These are phyloP conservation scores for Magnaporthiopsis incrustans DNA, from an alignment of 2,329 filamentous ascomycete genomes.

Conservation along the genomic window DNA sequence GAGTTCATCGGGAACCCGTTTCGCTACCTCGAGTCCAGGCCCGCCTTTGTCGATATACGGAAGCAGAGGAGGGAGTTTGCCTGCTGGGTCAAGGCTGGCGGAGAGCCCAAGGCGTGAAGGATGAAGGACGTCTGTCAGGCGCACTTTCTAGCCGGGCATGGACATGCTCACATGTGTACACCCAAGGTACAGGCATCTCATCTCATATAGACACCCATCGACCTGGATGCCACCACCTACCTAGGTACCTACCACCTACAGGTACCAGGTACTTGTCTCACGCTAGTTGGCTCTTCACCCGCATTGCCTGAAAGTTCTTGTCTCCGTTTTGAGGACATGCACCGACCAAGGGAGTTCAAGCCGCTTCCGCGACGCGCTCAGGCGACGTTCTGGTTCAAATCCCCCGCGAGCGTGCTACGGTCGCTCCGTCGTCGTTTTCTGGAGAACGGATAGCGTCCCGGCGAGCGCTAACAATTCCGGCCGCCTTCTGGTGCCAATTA, in stretches of 20 bases:
- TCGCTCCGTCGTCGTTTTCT: background rate
- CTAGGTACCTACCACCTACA: too few relatives aligned
- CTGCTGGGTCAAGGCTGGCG: slow-evolving; percentile 54
- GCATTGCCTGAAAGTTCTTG: background rate
- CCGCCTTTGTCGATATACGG: slow-evolving; percentile 82
- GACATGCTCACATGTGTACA: background rate
- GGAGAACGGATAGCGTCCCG: background rate
- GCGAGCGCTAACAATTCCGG: background rate
- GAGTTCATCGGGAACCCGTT: slow-evolving; percentile 74
- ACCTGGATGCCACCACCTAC: background rate
- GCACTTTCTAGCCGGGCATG: background rate
- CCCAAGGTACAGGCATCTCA: too few relatives aligned
- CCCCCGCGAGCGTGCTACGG: background rate
- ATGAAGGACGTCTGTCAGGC: background rate
- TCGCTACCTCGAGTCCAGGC: slow-evolving; percentile 65
- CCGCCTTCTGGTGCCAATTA: too few relatives aligned
- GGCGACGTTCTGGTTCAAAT: background rate
- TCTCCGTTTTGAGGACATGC: background rate
- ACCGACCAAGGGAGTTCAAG: too few relatives aligned
- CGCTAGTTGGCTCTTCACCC: background rate
- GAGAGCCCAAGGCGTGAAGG: slow-evolving; percentile 10
- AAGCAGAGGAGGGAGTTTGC: slow-evolving; percentile 72
- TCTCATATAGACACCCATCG: too few relatives aligned
- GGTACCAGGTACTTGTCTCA: background rate
- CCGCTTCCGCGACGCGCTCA: background rate